These are phyloP conservation scores for Hypoxylon sp. DNA, from an alignment of 2,329 filamentous ascomycete genomes.

Conservation along the genomic window DNA sequence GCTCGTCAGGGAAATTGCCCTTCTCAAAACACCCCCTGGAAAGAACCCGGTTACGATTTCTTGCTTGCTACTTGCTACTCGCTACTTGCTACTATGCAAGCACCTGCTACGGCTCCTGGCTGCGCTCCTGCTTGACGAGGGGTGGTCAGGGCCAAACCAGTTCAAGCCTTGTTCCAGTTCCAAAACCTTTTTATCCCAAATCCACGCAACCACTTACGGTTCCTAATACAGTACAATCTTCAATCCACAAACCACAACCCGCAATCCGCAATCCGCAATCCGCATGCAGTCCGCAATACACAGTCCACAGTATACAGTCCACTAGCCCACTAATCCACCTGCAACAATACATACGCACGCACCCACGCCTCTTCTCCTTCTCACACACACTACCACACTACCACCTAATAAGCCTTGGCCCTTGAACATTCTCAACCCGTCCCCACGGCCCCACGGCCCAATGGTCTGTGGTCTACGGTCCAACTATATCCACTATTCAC, in stretches of 20 bases:
- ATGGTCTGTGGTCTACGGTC: conserved; percentile 35
- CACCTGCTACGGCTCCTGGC: background rate
- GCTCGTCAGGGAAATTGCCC: conserved; percentile 22
- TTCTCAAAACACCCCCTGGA: conserved; percentile 20
- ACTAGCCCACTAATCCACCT: background rate
- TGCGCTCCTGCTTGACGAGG: conserved; percentile 23
- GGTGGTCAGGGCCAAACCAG: conserved; percentile 9
- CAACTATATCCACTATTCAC: conserved; percentile 26
- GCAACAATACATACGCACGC: conserved; percentile 25
- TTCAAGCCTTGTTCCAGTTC: conserved; percentile 31
- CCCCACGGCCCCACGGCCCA: conserved; percentile 41
- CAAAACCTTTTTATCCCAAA: conserved; percentile 12
- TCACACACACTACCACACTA: conserved; percentile 23
- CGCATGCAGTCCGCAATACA: conserved; percentile 3
- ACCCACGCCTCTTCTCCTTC: conserved; percentile 29
- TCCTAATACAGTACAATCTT: background rate
- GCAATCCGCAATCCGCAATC: background rate
- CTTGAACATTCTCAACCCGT: conserved; percentile 29
- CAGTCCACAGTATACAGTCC: background rate
- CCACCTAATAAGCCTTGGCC: conserved; percentile 31
- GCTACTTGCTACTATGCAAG: background rate
- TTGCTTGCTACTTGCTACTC: conserved; percentile 2
- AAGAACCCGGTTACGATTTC: conserved; percentile 28
- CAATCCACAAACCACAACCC: background rate
- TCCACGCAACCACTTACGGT: conserved; percentile 7